phyloP scores from a whole-genome alignment of 2,329 filamentous ascomycete species.

The Colletotrichum navitas region DNA sequence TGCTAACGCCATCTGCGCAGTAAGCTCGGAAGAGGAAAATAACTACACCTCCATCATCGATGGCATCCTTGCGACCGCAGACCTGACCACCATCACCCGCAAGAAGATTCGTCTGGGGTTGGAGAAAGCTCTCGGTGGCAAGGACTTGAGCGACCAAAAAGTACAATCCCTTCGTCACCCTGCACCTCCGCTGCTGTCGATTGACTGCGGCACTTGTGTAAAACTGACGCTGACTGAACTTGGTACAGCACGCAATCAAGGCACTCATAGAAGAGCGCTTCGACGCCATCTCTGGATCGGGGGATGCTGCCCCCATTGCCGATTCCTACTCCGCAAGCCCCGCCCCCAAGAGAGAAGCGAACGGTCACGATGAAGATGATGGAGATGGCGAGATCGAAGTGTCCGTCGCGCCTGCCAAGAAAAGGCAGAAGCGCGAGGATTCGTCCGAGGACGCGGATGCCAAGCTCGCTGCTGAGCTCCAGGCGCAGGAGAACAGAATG shows the following conservation, averaged over 20 bases:
- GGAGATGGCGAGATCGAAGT: conserved; percentile 60
- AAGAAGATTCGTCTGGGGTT: conserved; percentile 72
- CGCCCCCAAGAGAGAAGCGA: conserved; percentile 52
- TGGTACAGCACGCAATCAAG: conserved; percentile 74
- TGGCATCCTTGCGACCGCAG: conserved; percentile 67
- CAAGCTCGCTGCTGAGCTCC: conserved; percentile 85
- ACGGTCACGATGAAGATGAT: conserved; percentile 52
- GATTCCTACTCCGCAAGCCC: conserved; percentile 49
- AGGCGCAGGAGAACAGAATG: conserved; percentile 88
- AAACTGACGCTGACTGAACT: conserved; percentile 5
- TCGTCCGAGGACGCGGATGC: conserved; percentile 82
- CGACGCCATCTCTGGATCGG: conserved; percentile 69
- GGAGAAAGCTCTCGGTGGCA: conserved; percentile 66
- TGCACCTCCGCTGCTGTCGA: not conserved
- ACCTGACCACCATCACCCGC: conserved; percentile 73
- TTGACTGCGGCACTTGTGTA: not conserved
- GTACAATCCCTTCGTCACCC: conserved; percentile 49
- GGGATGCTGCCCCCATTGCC: conserved; percentile 12
- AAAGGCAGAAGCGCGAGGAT: conserved; percentile 76
- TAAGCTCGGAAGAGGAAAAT: conserved; percentile 62
- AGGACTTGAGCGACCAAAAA: conserved; percentile 71
- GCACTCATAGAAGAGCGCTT: conserved; percentile 80
- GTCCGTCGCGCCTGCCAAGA: conserved; percentile 63
- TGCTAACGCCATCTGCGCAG: conserved; percentile 49
- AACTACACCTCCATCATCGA: conserved; percentile 72